phyloP scores from a whole-genome alignment of 345 rosid species.

The Schrenkiella parvula region DNA sequence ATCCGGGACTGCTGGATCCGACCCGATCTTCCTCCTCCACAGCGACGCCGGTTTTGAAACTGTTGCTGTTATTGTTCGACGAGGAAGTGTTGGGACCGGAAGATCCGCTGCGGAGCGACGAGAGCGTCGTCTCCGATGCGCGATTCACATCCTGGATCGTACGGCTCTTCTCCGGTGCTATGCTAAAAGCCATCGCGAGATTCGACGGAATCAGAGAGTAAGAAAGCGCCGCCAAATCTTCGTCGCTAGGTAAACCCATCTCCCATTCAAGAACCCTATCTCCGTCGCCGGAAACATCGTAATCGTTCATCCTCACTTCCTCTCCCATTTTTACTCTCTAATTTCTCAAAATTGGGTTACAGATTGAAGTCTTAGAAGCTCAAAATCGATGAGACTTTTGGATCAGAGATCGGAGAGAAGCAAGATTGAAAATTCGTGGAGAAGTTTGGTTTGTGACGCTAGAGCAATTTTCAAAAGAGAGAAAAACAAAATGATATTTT shows the following conservation, averaged over 20 bases:
- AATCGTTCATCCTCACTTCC: conserved; percentile 41
- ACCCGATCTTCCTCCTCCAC: conserved; percentile 43
- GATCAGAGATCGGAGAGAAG: conserved; percentile 8
- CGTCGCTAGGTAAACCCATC: conserved; percentile 66
- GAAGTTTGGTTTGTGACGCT: conserved; percentile 36
- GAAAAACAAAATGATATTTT: background rate
- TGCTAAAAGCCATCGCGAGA: conserved; percentile 85
- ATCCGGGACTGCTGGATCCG: conserved; percentile 52
- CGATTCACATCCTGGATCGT: conserved; percentile 61
- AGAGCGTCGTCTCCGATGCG: conserved; percentile 64
- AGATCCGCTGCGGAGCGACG: conserved; percentile 43
- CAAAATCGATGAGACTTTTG: background rate
- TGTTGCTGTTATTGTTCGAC: conserved; percentile 30
- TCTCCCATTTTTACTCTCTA: conserved; percentile 31
- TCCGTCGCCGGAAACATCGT: conserved; percentile 41
- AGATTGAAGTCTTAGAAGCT: background rate
- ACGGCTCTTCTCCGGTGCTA: conserved; percentile 53
- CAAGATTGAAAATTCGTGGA: conserved; percentile 13
- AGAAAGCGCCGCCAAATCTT: conserved; percentile 71
- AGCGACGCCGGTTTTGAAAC: conserved; percentile 40
- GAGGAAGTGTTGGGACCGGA: conserved; percentile 10
- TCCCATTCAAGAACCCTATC: conserved; percentile 81
- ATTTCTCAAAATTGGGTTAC: background rate
- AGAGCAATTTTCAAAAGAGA: conserved; percentile 17
- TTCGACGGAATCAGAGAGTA: conserved; percentile 63